Conservation (phyloP, 2,329 filamentous ascomycete genomes). For the Fusarium metavorans region DNA sequence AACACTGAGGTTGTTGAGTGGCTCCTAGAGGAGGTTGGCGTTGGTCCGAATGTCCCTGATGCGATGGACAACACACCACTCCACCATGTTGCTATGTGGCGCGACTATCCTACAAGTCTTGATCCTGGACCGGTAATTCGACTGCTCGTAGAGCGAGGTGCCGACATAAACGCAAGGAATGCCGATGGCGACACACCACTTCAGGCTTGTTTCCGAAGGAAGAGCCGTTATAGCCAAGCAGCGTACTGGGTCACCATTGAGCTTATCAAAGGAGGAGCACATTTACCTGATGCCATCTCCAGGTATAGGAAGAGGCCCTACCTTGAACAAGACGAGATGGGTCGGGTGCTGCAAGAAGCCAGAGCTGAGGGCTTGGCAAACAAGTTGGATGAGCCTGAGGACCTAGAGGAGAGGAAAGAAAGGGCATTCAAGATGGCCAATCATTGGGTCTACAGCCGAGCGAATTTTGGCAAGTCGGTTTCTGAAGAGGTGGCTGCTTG, state of each 20-base stretch:
- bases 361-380: neutral
- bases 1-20: neutral
- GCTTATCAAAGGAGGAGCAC: neutral
- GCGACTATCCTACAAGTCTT: neutral
- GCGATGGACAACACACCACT: neutral
- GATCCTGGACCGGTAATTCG: neutral
- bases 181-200: neutral
- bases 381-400: neutral
- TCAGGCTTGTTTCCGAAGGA: neutral
- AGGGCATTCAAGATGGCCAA: neutral
- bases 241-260: neutral
- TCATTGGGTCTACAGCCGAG: neutral
- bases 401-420: neutral
- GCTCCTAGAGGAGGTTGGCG: neutral
- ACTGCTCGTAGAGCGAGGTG: neutral
- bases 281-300: neutral
- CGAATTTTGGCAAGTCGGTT: neutral
- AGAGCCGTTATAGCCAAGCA: neutral
- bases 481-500: neutral
- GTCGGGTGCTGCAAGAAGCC: neutral
- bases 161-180: conserved; percentile 7
- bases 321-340: neutral
- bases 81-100: neutral
- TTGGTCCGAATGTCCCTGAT: neutral
- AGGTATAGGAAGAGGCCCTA: neutral